Conservation (phyloP, 2,329 filamentous ascomycete species). For the Monilinia polystroma region DNA sequence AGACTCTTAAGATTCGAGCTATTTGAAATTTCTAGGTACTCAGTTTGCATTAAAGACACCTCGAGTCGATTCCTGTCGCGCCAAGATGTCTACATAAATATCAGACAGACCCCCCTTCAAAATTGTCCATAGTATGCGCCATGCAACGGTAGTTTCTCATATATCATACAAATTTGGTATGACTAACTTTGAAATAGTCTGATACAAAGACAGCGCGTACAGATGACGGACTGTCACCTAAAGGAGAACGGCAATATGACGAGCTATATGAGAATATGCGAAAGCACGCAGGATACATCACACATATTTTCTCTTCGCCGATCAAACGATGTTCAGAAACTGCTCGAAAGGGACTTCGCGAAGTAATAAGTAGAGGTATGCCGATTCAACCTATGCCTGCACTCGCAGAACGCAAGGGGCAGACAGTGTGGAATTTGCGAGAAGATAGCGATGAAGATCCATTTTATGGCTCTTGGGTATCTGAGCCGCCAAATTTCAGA, state of each 20-base stretch:
- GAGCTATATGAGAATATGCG: conserved; percentile 9
- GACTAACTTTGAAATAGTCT: background rate
- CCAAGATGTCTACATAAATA: background rate
- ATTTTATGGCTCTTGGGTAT: background rate
- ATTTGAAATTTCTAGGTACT: background rate
- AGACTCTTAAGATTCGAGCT: background rate
- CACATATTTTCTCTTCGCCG: conserved; percentile 14
- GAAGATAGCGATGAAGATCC: background rate
- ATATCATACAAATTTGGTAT: background rate
- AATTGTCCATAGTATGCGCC: background rate
- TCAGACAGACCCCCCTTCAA: background rate
- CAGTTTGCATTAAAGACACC: too few species aligned
- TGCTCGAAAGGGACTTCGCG: conserved; percentile 10
- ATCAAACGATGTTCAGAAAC: conserved; percentile 12
- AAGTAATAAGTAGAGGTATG: background rate
- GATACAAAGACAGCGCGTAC: background rate
- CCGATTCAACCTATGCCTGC: background rate
- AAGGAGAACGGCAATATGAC: conserved; percentile 4
- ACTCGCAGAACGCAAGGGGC: background rate
- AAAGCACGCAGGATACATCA: background rate
- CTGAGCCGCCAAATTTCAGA: background rate
- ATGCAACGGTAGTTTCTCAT: background rate
- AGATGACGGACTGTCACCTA: background rate
- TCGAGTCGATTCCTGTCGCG: background rate
- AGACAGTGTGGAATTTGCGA: background rate